Percentiles rank a stretch among this genome's conserved stretches.
phyloP scores from a whole-genome alignment of 352 stramenopile species.

The Phytophthora sp. region DNA sequence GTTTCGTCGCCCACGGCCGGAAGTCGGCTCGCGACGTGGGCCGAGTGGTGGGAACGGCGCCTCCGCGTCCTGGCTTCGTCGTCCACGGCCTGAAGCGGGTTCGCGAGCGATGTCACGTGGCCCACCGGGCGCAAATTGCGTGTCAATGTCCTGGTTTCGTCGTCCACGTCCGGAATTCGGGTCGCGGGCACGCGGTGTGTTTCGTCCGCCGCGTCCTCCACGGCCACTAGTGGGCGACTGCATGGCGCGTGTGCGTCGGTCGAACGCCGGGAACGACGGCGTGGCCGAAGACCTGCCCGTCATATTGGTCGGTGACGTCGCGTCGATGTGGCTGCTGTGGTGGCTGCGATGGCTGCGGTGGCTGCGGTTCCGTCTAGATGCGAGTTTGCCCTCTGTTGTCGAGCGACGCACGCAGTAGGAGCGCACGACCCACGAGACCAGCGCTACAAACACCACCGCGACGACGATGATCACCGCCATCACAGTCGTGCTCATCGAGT shows the following conservation, averaged over 20 bases:
- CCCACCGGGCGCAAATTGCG: conserved; percentile 9
- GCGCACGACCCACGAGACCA: conserved; percentile 38
- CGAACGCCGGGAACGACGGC: conserved; percentile 43
- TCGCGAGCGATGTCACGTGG: conserved; percentile 10
- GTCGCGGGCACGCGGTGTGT: conserved; percentile 8
- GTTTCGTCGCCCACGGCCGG: conserved; percentile 3
- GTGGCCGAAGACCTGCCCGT: conserved; percentile 27
- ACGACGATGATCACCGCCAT: conserved; percentile 41
- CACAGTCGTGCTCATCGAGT: conserved; percentile 28
- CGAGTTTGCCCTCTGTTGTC: conserved; percentile 18
- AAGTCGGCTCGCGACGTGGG: conserved; percentile 17
- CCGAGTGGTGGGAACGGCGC: background rate
- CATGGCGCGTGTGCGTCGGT: conserved; percentile 27
- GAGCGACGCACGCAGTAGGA: conserved; percentile 33
- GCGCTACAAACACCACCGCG: conserved; percentile 36
- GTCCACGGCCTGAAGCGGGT: conserved; percentile 10
- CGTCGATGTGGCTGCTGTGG: conserved; percentile 16
- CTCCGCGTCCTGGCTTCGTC: conserved; percentile 4
- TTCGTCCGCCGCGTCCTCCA: conserved; percentile 1
- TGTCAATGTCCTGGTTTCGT: conserved; percentile 26
- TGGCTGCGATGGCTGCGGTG: conserved; percentile 10
- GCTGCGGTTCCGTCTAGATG: conserved; percentile 12
- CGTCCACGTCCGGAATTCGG: conserved; percentile 13
- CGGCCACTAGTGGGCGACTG: conserved; percentile 19
- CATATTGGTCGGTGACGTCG: conserved; percentile 34